Conservation (phyloP, 768 basidiomycete genomes). For the Crassisporium funariophilum region DNA sequence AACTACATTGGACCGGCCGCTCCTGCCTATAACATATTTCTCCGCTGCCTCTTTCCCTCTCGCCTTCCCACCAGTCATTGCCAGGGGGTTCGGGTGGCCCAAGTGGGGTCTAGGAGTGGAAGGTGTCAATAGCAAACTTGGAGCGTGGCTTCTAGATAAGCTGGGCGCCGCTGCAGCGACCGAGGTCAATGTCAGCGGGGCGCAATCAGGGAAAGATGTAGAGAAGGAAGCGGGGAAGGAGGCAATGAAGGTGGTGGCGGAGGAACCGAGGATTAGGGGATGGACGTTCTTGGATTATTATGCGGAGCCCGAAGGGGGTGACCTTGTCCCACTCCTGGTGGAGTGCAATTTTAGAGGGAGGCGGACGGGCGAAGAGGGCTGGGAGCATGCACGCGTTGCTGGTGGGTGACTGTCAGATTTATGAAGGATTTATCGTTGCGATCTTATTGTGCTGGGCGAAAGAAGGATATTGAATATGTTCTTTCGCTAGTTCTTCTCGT, state of each 20-base stretch:
- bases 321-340: constrained; percentile 64
- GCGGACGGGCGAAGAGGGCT: constrained; percentile 43
- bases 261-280: constrained; percentile 59
- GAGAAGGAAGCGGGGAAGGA: constrained; percentile 8
- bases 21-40: constrained; percentile 76
- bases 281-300: constrained; percentile 82
- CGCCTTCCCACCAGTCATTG: constrained; percentile 74
- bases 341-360: constrained; percentile 77
- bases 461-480: no score
- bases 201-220: not conserved
- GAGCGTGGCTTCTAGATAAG: constrained; percentile 65
- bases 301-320: constrained; percentile 52
- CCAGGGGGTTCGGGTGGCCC: constrained; percentile 86
- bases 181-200: not conserved
- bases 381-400: constrained; percentile 25
- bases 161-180: constrained; percentile 32
- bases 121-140: constrained; percentile 81
- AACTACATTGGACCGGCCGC: constrained; percentile 26
- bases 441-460: no score
- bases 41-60: constrained; percentile 84
- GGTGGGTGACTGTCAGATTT: no score
- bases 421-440: no score
- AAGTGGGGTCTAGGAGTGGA: constrained; percentile 75
- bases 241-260: constrained; percentile 4
- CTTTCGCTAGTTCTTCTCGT: no score